These are phyloP conservation scores for Amauroascus verrucosus DNA, from an alignment of 2,329 filamentous ascomycete species.

Conservation along the genomic window DNA sequence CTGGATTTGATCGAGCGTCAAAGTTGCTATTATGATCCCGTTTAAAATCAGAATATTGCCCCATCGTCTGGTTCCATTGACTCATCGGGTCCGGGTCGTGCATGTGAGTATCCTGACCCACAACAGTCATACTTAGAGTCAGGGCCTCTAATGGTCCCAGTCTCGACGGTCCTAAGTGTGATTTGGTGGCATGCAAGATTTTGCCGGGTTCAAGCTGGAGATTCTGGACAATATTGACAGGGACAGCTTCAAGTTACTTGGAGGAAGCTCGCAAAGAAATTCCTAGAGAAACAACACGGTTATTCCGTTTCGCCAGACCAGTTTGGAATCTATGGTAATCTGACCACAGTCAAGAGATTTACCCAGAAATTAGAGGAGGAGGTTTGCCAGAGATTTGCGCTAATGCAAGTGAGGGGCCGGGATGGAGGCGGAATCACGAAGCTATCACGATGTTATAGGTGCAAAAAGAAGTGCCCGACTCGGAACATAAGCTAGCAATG, in stretches of 20 bases:
- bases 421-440: constrained; percentile 7
- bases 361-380: not conserved
- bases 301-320: not conserved
- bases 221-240: not conserved
- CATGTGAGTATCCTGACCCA: constrained; percentile 3
- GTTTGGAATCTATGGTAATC: not conserved
- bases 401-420: constrained; percentile 9
- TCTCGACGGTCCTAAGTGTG: not conserved
- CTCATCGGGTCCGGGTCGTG: not conserved
- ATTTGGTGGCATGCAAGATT: not conserved
- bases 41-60: constrained; percentile 2
- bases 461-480: not conserved
- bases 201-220: not conserved
- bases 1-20: not conserved
- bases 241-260: not conserved
- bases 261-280: not conserved
- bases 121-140: constrained; percentile 3
- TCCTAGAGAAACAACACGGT: not conserved
- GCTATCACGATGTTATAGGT: constrained; percentile 1
- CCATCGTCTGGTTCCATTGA: not conserved
- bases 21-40: not conserved
- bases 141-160: not conserved
- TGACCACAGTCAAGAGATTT: not conserved
- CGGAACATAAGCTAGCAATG: not conserved
- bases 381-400: constrained; percentile 1